Conservation (phyloP, 2,329 filamentous ascomycete species). For the Metarhizium guizhouense region DNA sequence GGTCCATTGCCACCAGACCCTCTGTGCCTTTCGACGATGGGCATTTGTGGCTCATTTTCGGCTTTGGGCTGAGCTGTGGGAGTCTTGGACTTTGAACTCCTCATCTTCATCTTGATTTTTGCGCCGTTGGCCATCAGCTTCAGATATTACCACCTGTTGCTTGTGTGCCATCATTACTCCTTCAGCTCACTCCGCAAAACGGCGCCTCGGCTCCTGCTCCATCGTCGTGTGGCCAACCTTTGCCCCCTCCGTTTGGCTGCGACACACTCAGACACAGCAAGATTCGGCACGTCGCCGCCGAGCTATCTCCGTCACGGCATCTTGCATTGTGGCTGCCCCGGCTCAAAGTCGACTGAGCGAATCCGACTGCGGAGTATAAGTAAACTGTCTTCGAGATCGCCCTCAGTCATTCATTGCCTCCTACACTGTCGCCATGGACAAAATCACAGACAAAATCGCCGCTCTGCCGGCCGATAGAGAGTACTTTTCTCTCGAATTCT, state of each 20-base stretch:
- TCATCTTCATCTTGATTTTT: neutral
- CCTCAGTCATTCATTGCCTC: neutral
- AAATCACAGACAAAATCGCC: slow-evolving; percentile 91
- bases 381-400: neutral
- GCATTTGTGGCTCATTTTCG: slow-evolving; percentile 7
- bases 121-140: neutral
- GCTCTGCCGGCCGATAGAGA: slow-evolving; percentile 70
- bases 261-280: neutral
- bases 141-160: neutral
- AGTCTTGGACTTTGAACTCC: neutral
- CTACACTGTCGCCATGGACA: slow-evolving; percentile 51
- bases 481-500: slow-evolving; percentile 98
- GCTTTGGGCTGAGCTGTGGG: slow-evolving; percentile 3
- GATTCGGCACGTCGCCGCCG: neutral
- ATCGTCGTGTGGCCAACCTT: neutral
- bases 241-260: neutral
- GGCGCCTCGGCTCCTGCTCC: neutral
- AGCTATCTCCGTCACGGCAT: neutral
- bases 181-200: neutral
- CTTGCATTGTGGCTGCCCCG: neutral
- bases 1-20: neutral
- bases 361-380: slow-evolving; percentile 3
- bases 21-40: neutral
- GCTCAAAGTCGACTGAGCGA: neutral
- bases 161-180: neutral